Evolutionary conservation across 225 moss, liverwort and hornwort species (phyloP), one percentile per base, ranked within the genome.

Genomic region (Anthoceros angustus): DNA sequence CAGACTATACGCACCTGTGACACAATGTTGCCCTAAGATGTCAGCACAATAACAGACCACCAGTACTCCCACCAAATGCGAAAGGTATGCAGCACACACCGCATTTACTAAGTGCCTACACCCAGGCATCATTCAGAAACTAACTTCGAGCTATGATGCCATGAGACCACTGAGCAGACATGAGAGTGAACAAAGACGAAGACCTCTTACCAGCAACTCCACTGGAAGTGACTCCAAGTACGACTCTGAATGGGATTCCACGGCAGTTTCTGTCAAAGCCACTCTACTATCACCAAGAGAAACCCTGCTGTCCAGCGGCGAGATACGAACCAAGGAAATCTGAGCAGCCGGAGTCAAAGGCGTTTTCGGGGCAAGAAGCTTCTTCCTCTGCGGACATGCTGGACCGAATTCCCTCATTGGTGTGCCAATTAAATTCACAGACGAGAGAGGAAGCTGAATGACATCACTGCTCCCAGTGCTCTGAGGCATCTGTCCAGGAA

Each of bases 1-100:
- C 80, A 80, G 21, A 80, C 80, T 38, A 80, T 77, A 9, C 74
- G 80, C 42, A 80, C 80, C 80, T 80, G 77, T 65, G 46, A 9
- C 45, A 40, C 38, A 55, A 55, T n/a, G 39, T 20, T 23, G 10
- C n/a, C 23, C 18, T 55, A 18, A 55, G 55, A 15, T 7, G 23
- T 46, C 55, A 55, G 16, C 18, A 55, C 2, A 1, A 1, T 32
- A 32, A 32, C 32, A 32, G 32, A 32, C 2, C 4, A 32, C 32
- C 32, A 32, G 32, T 32, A 32, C 32, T 32, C 4, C 32, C 32
- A 32, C 4, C 32, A 32, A 32, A 32, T 32, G 32, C 32, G 32
- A 32, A 32, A 32, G 32, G 32, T 32, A 32, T 32, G 32, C 32
- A 1, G 32, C 32, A 32, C 32, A 32, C 32, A 32, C 32, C 32